A percentile compares a stretch with the other conserved stretches of the same genome.
phyloP scores from a whole-genome alignment of 2,329 filamentous ascomycete species.

The Cryphonectria carpinicola region DNA sequence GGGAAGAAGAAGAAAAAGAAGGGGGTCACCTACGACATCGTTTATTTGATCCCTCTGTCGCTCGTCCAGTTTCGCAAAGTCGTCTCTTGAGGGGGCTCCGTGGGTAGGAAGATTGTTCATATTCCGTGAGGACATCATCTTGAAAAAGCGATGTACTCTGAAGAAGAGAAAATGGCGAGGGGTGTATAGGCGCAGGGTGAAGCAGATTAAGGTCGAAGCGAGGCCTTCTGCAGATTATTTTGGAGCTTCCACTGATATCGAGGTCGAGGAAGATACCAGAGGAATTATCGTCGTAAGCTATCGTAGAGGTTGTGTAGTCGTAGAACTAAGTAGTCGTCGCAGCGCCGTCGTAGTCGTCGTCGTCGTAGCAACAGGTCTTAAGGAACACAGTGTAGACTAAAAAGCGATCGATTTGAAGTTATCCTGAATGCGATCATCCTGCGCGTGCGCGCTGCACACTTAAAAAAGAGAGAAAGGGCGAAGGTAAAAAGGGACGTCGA shows the following conservation, averaged over 20 bases:
- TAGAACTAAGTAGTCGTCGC: neutral
- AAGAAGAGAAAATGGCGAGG: neutral
- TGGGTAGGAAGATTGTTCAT: slow-evolving; percentile 27
- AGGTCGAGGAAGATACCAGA: slow-evolving; percentile 1
- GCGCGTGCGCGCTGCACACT: slow-evolving; percentile 27
- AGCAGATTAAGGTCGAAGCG: slow-evolving; percentile 4
- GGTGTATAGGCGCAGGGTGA: slow-evolving; percentile 11
- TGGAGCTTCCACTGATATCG: neutral
- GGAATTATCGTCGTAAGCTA: slow-evolving; percentile 15
- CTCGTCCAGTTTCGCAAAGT: slow-evolving; percentile 64
- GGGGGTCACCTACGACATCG: slow-evolving; percentile 72
- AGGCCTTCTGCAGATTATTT: slow-evolving; percentile 8
- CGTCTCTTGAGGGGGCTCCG: slow-evolving; percentile 38
- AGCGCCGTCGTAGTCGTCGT: slow-evolving; percentile 2
- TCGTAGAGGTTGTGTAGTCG: neutral
- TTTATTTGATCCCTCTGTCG: slow-evolving; percentile 93
- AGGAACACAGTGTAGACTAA: slow-evolving; percentile 16
- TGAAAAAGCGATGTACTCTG: slow-evolving; percentile 8
- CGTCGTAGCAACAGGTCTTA: slow-evolving; percentile 19
- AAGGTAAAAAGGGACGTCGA: neutral
- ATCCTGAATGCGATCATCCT: slow-evolving; percentile 28
- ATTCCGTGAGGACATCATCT: slow-evolving; percentile 30
- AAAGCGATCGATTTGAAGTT: slow-evolving; percentile 23
- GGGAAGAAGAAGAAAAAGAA: neutral
- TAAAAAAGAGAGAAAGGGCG: slow-evolving; percentile 1